Percentiles rank a stretch among this genome's conserved stretches.
These are phyloP conservation scores for Teratosphaeria pseudoeucalypti DNA, from an alignment of 2,329 filamentous ascomycete species.

Conservation along the genomic window DNA sequence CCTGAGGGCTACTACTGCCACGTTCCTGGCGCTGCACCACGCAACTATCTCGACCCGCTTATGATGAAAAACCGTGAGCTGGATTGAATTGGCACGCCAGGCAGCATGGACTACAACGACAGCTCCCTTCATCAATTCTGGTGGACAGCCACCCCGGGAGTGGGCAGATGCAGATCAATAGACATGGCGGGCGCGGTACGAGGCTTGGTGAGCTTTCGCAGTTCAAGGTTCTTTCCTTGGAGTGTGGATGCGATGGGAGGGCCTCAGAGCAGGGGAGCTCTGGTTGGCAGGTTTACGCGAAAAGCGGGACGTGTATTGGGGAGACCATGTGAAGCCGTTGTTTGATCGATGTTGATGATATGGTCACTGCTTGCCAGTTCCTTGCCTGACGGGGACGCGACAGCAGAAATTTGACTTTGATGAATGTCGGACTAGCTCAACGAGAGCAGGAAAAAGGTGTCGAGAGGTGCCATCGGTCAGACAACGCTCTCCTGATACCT, in stretches of 20 bases:
- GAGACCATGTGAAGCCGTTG: not conserved
- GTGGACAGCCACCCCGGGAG: not conserved
- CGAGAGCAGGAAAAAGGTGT: too few species aligned
- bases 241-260: not conserved
- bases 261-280: not conserved
- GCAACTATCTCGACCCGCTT: not conserved
- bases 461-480: too few species aligned
- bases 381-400: not conserved
- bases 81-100: not conserved
- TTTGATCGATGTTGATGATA: not conserved
- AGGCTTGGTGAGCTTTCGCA: not conserved
- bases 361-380: not conserved
- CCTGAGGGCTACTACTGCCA: not conserved
- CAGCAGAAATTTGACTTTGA: too few species aligned
- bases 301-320: not conserved
- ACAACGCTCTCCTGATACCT: too few species aligned
- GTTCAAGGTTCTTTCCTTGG: not conserved
- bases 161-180: not conserved
- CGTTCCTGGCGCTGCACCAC: not conserved
- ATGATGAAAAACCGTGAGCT: not conserved
- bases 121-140: not conserved
- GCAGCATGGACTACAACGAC: not conserved
- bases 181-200: not conserved
- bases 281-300: not conserved
- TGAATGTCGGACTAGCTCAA: too few species aligned